These are phyloP conservation scores for Crithidia thermophila DNA, from an alignment of 208 protist genomes.

Conservation along the genomic window DNA sequence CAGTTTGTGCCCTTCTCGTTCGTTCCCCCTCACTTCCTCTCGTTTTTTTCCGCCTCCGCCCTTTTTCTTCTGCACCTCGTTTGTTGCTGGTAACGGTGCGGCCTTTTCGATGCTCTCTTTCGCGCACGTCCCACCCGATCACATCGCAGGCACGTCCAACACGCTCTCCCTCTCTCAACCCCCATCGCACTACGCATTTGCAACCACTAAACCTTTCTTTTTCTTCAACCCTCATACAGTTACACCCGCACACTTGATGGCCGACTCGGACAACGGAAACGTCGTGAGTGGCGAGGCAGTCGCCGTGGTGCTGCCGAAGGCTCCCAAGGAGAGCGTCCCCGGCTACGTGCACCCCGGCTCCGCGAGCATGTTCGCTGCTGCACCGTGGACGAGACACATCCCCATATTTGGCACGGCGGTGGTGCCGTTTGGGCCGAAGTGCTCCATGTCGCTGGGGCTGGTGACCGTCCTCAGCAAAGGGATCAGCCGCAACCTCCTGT, in stretches of 20 bases:
- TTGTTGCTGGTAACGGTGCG: too few relatives aligned
- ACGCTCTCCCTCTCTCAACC: too few relatives aligned
- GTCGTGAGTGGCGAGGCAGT: background rate
- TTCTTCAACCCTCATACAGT: background rate
- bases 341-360: constrained; percentile 34
- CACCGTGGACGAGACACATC: constrained; percentile 20
- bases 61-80: too few relatives aligned
- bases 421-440: constrained; percentile 36
- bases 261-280: background rate
- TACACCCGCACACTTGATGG: background rate
- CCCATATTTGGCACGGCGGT: constrained; percentile 30
- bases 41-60: too few relatives aligned
- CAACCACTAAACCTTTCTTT: too few relatives aligned
- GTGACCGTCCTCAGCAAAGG: constrained; percentile 48
- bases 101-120: too few relatives aligned
- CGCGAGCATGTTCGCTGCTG: constrained; percentile 17
- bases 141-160: too few relatives aligned
- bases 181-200: too few relatives aligned
- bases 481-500: constrained; percentile 25
- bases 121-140: too few relatives aligned
- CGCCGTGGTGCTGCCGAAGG: background rate
- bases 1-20: too few relatives aligned
- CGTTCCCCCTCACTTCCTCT: too few relatives aligned
- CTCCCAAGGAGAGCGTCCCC: background rate
- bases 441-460: constrained; percentile 25